Percentiles rank a stretch among this genome's conserved stretches.
phyloP scores from a whole-genome alignment of 331 rosid species.

The Ulmus americana region DNA sequence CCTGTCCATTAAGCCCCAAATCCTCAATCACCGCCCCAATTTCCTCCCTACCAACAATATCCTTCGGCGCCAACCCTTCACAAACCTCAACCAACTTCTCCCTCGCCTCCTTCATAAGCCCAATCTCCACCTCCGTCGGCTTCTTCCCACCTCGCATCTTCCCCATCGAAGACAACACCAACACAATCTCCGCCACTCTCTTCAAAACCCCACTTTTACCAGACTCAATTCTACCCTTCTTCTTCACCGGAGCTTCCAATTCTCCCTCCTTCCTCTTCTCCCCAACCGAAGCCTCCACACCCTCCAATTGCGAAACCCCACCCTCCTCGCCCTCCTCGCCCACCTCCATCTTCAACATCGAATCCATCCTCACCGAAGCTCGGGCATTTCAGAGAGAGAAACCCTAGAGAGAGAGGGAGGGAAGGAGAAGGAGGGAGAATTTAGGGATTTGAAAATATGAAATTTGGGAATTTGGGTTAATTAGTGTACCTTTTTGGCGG shows the following conservation, averaged over 20 bases:
- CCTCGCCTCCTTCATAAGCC: conserved; percentile 78
- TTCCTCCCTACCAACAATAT: conserved; percentile 56
- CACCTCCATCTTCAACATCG: conserved; percentile 3
- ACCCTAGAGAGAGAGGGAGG: conserved; percentile 19
- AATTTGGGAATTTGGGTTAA: conserved; percentile 7
- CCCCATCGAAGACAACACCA: conserved; percentile 76
- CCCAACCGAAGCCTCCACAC: neutral
- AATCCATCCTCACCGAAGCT: conserved; percentile 32
- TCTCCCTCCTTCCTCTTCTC: conserved; percentile 45
- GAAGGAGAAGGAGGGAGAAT: conserved; percentile 1
- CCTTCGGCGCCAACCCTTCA: conserved; percentile 63
- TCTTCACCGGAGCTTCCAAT: conserved; percentile 29
- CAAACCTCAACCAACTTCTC: conserved; percentile 57
- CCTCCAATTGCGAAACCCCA: conserved; percentile 11
- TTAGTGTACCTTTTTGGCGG: conserved; percentile 41
- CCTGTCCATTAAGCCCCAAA: conserved; percentile 56
- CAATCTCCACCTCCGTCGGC: conserved; percentile 61
- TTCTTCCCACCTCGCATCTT: conserved; percentile 65
- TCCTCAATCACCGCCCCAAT: conserved; percentile 66
- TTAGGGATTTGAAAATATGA: conserved; percentile 23
- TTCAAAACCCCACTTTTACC: conserved; percentile 31
- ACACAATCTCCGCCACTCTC: conserved; percentile 89
- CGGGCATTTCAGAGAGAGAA: neutral
- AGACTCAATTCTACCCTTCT: conserved; percentile 48
- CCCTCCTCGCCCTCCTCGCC: conserved; percentile 10